phyloP scores from a whole-genome alignment of 352 stramenopile genomes.

The Plasmopara viticola region DNA sequence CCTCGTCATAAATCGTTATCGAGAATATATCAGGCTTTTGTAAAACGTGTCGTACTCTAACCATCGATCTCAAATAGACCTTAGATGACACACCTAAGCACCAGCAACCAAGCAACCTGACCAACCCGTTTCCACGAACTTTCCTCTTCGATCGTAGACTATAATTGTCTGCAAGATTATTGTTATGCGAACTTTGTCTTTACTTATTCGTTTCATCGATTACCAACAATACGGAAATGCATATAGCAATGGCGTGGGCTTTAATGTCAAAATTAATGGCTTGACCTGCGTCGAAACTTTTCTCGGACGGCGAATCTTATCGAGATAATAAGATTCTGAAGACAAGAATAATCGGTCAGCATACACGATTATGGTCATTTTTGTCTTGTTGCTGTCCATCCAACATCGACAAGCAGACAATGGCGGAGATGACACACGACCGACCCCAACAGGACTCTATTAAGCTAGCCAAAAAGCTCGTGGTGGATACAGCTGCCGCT shows the following conservation, averaged over 20 bases:
- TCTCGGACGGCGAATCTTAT: too few species aligned
- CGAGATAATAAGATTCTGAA: too few species aligned
- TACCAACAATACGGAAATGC: too few species aligned
- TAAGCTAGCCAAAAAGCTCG: conserved; percentile 48
- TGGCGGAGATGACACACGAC: neutral
- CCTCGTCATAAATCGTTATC: too few species aligned
- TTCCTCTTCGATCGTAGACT: neutral
- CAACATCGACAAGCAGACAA: neutral
- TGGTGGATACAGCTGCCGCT: conserved; percentile 51
- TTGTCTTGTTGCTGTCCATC: neutral
- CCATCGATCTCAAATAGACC: neutral
- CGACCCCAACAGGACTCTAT: conserved; percentile 1
- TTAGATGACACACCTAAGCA: neutral
- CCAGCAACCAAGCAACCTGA: neutral
- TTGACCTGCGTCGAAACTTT: too few species aligned
- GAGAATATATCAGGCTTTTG: too few species aligned
- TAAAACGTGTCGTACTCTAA: too few species aligned
- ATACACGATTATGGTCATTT: neutral
- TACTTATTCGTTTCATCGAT: too few species aligned
- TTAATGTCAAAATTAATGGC: too few species aligned
- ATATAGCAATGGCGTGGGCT: too few species aligned
- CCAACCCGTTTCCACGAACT: neutral
- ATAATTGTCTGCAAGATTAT: neutral
- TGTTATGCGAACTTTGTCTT: neutral
- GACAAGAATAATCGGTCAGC: neutral